Evolutionary conservation across 306 rosid species (phyloP), one percentile per base, ranked within the genome.

Genomic region (Cucumis melo): DNA sequence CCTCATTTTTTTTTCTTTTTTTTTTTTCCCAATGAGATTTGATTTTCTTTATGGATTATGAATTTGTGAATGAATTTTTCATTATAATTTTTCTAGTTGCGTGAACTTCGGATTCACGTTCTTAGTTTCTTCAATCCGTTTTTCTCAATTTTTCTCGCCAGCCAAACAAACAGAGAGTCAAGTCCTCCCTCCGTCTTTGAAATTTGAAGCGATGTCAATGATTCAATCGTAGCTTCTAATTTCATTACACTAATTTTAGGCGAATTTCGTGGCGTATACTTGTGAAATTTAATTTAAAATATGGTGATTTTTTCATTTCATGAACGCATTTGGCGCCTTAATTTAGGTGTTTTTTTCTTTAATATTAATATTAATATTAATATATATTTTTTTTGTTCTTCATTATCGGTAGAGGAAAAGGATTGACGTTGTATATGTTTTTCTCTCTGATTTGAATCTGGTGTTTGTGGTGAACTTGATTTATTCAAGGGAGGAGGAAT

Each of bases 91-190:
- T 63, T 63, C 14, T 34, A 19, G 70, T 17, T 62, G 17, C 44
- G 70, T 62, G 21, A 62, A 62, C 70, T 62, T 62, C 34, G 73
- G 73, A 66, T 20, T 38, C 14, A 19, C 50, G 50, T 17, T 34
- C 41, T 2, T 2, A 64, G 5, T n/a, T 2, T 32, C 36, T 67
- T 67, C 55, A 12, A 41, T 21, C 55, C 54, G 7, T 41, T 41
- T 41, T 42, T 39, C 73, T 10, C 11, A 54, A 51, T 19, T 67
- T 79, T 73, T 83, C 81, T 79, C 36, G 53, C 68, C 60, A 78
- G 29, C 80, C 80, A 83, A 79, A 74, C 80, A 83, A 79, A 74
- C 78, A 55, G 51, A 55, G 51, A 34, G 53, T 50, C 29, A 27
- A 34, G 53, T 50, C 29, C 29, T 46, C 76, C 17, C 10, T 12